A percentile compares a stretch with the other conserved stretches of the same genome.
phyloP scores from a whole-genome alignment of 1,284 basidiomycete genomes.

The Earliella scabrosa region DNA sequence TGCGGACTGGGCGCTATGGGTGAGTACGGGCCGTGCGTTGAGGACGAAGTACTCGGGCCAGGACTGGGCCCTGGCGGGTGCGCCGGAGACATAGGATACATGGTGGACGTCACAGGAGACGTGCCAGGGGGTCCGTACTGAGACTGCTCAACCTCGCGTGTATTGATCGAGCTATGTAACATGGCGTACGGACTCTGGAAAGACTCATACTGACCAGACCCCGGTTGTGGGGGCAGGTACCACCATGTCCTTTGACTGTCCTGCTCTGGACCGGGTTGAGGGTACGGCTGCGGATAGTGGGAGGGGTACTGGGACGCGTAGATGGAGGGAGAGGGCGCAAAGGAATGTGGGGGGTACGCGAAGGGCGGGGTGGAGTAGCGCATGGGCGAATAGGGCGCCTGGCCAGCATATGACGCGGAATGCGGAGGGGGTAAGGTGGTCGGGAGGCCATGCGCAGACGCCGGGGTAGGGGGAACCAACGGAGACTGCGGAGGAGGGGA shows the following conservation, averaged over 20 bases:
- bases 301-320: constrained; percentile 44
- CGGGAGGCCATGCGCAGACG: constrained; percentile 14
- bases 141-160: constrained; percentile 25
- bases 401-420: constrained; percentile 37
- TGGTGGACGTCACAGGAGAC: constrained; percentile 14
- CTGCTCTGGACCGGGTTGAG: constrained; percentile 31
- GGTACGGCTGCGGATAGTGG: constrained; percentile 40
- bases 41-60: constrained; percentile 8
- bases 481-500: constrained; percentile 40
- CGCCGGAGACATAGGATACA: constrained; percentile 19
- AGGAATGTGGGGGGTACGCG: constrained; percentile 48
- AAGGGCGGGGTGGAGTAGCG: constrained; percentile 46
- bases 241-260: constrained; percentile 59
- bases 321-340: constrained; percentile 40
- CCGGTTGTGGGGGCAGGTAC: constrained; percentile 46
- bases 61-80: constrained; percentile 10
- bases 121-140: constrained; percentile 22
- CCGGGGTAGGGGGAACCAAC: constrained; percentile 25
- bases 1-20: constrained; percentile 8
- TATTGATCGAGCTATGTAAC: constrained; percentile 33
- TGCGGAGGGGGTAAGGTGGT: constrained; percentile 21
- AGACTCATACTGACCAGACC: constrained; percentile 43
- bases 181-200: constrained; percentile 46
- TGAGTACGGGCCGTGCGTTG: constrained; percentile 6
- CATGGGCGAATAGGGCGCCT: constrained; percentile 43